phyloP scores from a whole-genome alignment of 345 rosid species.

The Eucalyptus tenuipes region DNA sequence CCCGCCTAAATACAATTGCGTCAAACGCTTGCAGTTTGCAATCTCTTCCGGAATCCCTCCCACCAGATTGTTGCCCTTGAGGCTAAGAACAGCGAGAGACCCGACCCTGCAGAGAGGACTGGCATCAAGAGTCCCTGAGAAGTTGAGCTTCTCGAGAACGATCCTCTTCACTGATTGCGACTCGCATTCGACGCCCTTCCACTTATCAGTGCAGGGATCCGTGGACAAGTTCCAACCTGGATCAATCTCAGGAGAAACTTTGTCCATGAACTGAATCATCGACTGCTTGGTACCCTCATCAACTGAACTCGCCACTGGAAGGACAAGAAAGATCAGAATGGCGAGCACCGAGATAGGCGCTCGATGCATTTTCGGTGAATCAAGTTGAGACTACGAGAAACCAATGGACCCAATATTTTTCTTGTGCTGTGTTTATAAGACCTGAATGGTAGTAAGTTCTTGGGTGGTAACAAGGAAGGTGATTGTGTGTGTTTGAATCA shows the following conservation, averaged over 20 bases:
- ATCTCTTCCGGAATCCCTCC: constrained; percentile 26
- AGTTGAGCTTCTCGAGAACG: constrained; percentile 29
- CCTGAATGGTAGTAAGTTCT: neutral
- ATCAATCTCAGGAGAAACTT: constrained; percentile 21
- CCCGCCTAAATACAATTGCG: constrained; percentile 26
- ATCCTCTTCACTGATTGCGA: constrained; percentile 17
- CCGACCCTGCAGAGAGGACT: constrained; percentile 14
- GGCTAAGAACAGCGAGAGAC: constrained; percentile 29
- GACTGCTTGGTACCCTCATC: constrained; percentile 20
- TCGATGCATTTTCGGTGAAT: constrained; percentile 3
- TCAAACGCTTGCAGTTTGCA: constrained; percentile 24
- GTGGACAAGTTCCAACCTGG: constrained; percentile 45
- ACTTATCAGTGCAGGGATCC: constrained; percentile 38
- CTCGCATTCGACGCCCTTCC: constrained; percentile 37
- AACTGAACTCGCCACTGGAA: constrained; percentile 9
- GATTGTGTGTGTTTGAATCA: neutral
- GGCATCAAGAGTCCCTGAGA: constrained; percentile 29
- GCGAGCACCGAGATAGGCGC: constrained; percentile 3
- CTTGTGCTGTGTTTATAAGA: neutral
- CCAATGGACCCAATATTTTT: neutral
- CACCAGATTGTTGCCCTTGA: constrained; percentile 17
- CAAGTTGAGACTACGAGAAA: neutral
- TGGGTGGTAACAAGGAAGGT: neutral
- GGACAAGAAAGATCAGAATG: constrained; percentile 8
- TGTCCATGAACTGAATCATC: constrained; percentile 30